Base-by-base conservation (phyloP, 768 basidiomycete genomes). In the Tylopilus felleus region DNA sequence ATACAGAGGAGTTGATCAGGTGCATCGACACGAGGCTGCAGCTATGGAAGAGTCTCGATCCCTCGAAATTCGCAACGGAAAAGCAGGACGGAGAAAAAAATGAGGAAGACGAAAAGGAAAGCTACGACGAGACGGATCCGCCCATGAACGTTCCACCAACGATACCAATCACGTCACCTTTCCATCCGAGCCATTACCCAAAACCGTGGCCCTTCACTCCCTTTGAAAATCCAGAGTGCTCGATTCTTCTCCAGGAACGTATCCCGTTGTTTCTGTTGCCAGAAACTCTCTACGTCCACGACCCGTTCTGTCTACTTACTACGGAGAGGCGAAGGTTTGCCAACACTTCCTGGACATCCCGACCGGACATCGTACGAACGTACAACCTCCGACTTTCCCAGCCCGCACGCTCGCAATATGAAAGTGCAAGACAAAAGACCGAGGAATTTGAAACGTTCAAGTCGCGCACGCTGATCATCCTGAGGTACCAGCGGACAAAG, bases 181-280 rank as follows among this genome's bases (percentile, higher is more conserved):
- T 76, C 53, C 59, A 73, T 51, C 60, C 63, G 0, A 59, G 62
- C 8, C 66, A 71, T 38, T 77, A 79, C 49, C 74, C 77, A 8
- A 52, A 62, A 16, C 73, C 73, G 16, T 76, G 77, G 75, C 75
- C 77, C 4, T 50, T 73, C 5, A 60, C 64, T 2, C 78, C 78
- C 0, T 79, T 78, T 25, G 33, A 48, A n/a, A 35, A 48, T 7
- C n/a, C n/a, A n/a, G 58, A 57, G 23, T 28, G 55, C 8, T 61
- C 71, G 29, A 4, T 59, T n/a, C 39, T 48, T 13, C 70, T 77
- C 22, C 70, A 74, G 52, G 63, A 73, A 5, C 66, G 65, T 6
- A 59, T 77, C 29, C 70, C 74, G 0, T 51, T 66, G 7, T 52
- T 71, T 38, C 60, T 74, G 7, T 67, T 77, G n/a, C 79, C 79